Evolutionary conservation across 1,284 basidiomycete genomes (phyloP).

Genomic region (Naganishia albida): DNA sequence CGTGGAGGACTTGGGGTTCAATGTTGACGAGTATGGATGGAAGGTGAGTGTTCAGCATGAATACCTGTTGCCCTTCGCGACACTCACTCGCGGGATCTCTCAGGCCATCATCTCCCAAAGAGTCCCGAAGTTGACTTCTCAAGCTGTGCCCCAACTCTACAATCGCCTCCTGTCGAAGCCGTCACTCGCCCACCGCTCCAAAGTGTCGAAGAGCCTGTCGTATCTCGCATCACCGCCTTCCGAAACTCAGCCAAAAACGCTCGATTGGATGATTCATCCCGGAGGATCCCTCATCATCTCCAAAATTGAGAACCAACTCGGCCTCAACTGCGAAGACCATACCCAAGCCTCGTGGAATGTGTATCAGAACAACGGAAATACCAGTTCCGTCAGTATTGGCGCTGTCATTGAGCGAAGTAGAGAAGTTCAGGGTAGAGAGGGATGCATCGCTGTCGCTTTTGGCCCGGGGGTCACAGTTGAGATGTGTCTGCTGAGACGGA

Average conservation of each 20-base stretch:
- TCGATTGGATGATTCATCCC: conserved; percentile 38
- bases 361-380: conserved; percentile 37
- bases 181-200: conserved; percentile 6
- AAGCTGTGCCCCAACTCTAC: conserved; percentile 35
- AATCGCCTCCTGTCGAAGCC: conserved; percentile 27
- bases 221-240: conserved; percentile 21
- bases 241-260: conserved; percentile 26
- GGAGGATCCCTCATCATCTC: conserved; percentile 37
- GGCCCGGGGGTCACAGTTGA: conserved; percentile 39
- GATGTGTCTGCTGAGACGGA: conserved; percentile 34
- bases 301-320: conserved; percentile 32
- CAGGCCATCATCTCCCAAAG: conserved; percentile 36
- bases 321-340: conserved; percentile 33
- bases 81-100: too few relatives aligned
- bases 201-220: conserved; percentile 9
- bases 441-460: conserved; percentile 36
- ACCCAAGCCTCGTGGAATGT: conserved; percentile 36
- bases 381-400: conserved; percentile 35
- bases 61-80: not conserved
- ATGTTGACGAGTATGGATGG: conserved; percentile 37
- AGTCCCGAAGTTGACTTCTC: conserved; percentile 34
- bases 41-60: conserved; percentile 28
- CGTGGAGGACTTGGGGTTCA: conserved; percentile 35
- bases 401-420: conserved; percentile 35
- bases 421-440: conserved; percentile 31